phyloP scores from a whole-genome alignment of 2,329 filamentous ascomycete genomes.

The Dendryphion nanum region DNA sequence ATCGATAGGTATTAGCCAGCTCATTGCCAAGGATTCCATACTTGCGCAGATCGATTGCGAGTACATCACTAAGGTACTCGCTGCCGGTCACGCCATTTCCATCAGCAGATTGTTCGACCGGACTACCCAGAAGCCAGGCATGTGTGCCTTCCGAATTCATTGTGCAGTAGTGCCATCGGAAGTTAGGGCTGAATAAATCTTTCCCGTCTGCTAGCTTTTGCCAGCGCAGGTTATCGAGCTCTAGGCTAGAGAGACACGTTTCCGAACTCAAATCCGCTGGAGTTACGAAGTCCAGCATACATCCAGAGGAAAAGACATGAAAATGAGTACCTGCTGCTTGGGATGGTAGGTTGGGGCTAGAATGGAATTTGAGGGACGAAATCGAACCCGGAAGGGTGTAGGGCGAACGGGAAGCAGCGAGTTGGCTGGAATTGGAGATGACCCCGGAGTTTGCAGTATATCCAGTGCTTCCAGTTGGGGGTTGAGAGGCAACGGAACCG shows the following conservation, averaged over 20 bases:
- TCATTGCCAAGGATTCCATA: constrained; percentile 89
- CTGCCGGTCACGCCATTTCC: constrained; percentile 72
- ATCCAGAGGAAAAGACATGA: constrained; percentile 90
- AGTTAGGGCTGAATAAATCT: constrained; percentile 88
- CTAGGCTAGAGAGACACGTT: constrained; percentile 85
- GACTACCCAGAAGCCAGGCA: constrained; percentile 93
- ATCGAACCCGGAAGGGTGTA: constrained; percentile 77
- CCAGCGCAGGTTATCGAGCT: constrained; percentile 85
- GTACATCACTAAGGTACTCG: constrained; percentile 90
- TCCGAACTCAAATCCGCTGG: constrained; percentile 88
- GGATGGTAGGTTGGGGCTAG: constrained; percentile 79
- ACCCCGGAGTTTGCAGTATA: constrained; percentile 75
- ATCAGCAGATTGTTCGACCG: constrained; percentile 66
- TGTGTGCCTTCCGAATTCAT: constrained; percentile 94
- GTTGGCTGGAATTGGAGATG: constrained; percentile 51
- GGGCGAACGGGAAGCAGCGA: constrained; percentile 45
- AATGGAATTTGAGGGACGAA: constrained; percentile 85
- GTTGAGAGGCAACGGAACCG: constrained; percentile 26
- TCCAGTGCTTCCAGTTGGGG: constrained; percentile 41
- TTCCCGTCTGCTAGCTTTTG: constrained; percentile 91
- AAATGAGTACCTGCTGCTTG: constrained; percentile 93
- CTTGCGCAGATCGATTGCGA: constrained; percentile 87
- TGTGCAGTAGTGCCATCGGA: constrained; percentile 97
- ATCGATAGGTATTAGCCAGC: constrained; percentile 47
- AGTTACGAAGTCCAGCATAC: constrained; percentile 89